Base-by-base conservation (phyloP, 2,329 filamentous ascomycete genomes). In the Claviceps digitariae region DNA sequence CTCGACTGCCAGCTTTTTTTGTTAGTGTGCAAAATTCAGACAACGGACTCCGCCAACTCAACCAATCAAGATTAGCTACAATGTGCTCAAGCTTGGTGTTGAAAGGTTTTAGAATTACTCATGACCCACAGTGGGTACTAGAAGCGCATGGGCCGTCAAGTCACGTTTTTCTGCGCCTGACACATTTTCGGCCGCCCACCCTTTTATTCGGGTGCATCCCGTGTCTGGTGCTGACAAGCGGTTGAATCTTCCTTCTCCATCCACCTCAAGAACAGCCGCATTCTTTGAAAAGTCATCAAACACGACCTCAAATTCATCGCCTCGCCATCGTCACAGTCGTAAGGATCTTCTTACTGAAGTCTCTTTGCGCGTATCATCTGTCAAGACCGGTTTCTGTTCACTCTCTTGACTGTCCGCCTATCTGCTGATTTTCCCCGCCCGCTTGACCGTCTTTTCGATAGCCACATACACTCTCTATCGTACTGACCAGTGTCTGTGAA, bases 401-500 rank as follows among this genome's bases (percentile, higher is more conserved):
- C 13, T 25, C 6, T 49, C 10, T 53, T 52, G 25, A 51, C 49
- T 45, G 40, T 44, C 12, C 10, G 38, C 51, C 51, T 23, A 21
- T 49, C 40, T 41, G 36, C 36, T 45, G 36, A 23, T 25, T 23
- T 41, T 15, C n/a, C 6, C 13, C 21, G 10, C 27, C n/a, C 40
- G 15, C 54, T 48, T 53, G 43, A 54, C 25, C 48, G 29, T 51
- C 51, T 21, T 43, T 17, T 45, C 46, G 47, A 40, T 47, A 43
- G 45, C 44, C 48, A 51, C 44, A 50, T n/a, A 51, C 2, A 31
- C 29, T 38, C 36, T 34, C 23, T 49, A 20, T 36, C 45, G 25
- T 43, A 44, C 46, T 53, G 47, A 51, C 34, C 36, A 52, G 53
- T 51, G 21, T 51, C 45, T 52, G 58, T 59, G 57, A 59, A 51